Evolutionary conservation across 257 asterid genomes (phyloP).

Genomic region (Craterostigma plantagineum): DNA sequence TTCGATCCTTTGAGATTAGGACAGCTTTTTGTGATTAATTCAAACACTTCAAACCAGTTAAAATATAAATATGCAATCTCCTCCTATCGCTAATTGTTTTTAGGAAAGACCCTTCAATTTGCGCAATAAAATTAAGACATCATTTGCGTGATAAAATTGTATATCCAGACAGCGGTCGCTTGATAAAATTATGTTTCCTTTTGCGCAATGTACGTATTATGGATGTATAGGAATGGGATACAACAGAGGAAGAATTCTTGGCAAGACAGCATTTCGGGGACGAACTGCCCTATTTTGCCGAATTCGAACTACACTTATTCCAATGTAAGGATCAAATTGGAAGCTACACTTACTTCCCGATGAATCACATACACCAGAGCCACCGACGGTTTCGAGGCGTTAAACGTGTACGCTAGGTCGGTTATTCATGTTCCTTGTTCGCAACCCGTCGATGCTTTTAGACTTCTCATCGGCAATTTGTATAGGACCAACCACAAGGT

Average conservation of each 20-base stretch:
- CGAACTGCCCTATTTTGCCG: conserved; percentile 81
- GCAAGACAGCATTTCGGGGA: conserved; percentile 95
- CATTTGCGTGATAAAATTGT: too few relatives aligned
- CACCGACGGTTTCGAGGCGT: conserved; percentile 78
- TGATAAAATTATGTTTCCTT: too few relatives aligned
- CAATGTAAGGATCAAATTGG: conserved; percentile 94
- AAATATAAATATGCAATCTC: too few relatives aligned
- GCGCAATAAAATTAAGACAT: too few relatives aligned
- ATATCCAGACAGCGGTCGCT: too few relatives aligned
- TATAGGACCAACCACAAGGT: conserved; percentile 89
- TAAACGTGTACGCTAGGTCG: conserved; percentile 64
- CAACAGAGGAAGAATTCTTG: conserved; percentile 94
- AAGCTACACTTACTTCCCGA: conserved; percentile 76
- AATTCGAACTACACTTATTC: conserved; percentile 71
- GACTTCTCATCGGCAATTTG: conserved; percentile 81
- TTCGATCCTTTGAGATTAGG: too few relatives aligned
- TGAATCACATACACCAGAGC: conserved; percentile 77
- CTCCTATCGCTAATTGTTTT: too few relatives aligned
- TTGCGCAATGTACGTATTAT: too few relatives aligned
- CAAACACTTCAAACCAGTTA: too few relatives aligned
- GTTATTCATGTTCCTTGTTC: conserved; percentile 79
- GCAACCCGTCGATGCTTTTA: conserved; percentile 68
- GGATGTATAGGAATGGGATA: conserved; percentile 78
- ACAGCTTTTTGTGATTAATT: too few relatives aligned
- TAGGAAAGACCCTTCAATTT: too few relatives aligned